Base-by-base conservation (phyloP, 2,329 filamentous ascomycete species). In the Cladophialophora chaetospira region DNA sequence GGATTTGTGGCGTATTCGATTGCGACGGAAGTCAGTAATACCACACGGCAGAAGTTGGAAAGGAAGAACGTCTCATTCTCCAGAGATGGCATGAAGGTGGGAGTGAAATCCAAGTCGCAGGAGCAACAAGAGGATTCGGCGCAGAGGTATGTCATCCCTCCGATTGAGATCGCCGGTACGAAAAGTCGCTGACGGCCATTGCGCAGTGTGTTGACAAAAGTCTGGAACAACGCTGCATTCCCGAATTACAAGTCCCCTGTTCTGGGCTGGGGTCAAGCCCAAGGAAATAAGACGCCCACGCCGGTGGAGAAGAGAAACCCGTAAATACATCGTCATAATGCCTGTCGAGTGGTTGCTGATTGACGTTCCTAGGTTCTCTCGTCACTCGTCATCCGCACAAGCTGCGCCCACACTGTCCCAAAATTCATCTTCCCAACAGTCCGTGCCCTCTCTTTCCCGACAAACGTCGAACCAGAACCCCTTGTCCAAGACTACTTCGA, bases 41-140 rank as follows among this genome's bases (percentile, higher is more conserved):
- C 78, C 61, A 83, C 82, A 40, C 76, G 76, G 42, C 77, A 80
- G 67, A 82, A 83, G 63, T 82, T 87, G 79, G 82, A 86, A 72
- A 83, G 83, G 75, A 83, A 83, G 70, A 79, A 87, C 62, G 77
- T 87, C 33, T 71, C 76, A 9, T 80, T 86, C 67, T 79, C 79
- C 2, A 82, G 80, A 66, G 83, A 85, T 42, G 84, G 84, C 19
- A 78, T 83, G 63, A 81, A 81, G 61, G 82, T 87, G 6, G 81
- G 80, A 1, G 79, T 86, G 42, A 84, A 81, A 70, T 79, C 85
- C 64, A 64, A 83, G 9, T 73, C 72, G 23, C 74, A 78, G 3
- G 84, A 87, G 72, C 76, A 81, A 29, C 82, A 84, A 65, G 77
- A 79, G 63, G 83, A 86, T 67, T 77, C 72, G 69, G 84, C 81